Percentiles rank a stretch among this genome's conserved stretches.
Evolutionary conservation across 202 grass and related monocot species (phyloP).

Genomic region (Panicum virgatum): DNA sequence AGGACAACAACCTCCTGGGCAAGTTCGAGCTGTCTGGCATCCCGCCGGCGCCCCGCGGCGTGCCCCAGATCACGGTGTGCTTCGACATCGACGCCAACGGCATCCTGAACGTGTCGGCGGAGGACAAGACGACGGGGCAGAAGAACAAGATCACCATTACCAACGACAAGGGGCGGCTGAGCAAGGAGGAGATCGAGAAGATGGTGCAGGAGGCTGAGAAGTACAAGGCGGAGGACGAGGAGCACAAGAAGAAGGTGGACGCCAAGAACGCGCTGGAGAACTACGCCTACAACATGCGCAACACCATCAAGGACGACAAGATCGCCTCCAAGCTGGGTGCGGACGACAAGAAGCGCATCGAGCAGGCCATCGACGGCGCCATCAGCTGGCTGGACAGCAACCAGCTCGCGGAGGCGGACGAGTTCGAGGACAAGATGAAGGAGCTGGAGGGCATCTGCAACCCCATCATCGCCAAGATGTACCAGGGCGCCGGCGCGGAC

Average conservation of each 20-base stretch:
- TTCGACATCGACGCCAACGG: constrained; percentile 97
- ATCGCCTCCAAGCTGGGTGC: constrained; percentile 69
- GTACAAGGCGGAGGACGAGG: constrained; percentile 91
- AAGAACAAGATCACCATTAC: constrained; percentile 98
- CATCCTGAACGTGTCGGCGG: constrained; percentile 82
- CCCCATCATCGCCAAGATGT: constrained; percentile 93
- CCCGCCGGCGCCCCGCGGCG: constrained; percentile 78
- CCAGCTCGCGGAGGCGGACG: constrained; percentile 81
- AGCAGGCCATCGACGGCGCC: constrained; percentile 65
- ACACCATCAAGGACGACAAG: constrained; percentile 91
- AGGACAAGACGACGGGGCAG: constrained; percentile 91
- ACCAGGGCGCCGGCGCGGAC: constrained; percentile 57
- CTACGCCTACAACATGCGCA: constrained; percentile 96
- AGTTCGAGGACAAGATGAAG: constrained; percentile 99
- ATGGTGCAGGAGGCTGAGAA: constrained; percentile 91
- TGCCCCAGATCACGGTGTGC: constrained; percentile 89
- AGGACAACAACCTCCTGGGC: constrained; percentile 91
- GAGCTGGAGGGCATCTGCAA: constrained; percentile 91
- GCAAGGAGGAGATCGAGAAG: constrained; percentile 98
- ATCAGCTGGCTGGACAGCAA: constrained; percentile 72
- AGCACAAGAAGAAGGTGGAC: constrained; percentile 92
- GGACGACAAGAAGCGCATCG: constrained; percentile 78
- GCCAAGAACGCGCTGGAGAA: constrained; percentile 91
- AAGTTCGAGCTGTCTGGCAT: constrained; percentile 94
- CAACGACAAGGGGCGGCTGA: constrained; percentile 85